phyloP scores from a whole-genome alignment of 768 basidiomycete genomes.

The Atractiella rhizophila region DNA sequence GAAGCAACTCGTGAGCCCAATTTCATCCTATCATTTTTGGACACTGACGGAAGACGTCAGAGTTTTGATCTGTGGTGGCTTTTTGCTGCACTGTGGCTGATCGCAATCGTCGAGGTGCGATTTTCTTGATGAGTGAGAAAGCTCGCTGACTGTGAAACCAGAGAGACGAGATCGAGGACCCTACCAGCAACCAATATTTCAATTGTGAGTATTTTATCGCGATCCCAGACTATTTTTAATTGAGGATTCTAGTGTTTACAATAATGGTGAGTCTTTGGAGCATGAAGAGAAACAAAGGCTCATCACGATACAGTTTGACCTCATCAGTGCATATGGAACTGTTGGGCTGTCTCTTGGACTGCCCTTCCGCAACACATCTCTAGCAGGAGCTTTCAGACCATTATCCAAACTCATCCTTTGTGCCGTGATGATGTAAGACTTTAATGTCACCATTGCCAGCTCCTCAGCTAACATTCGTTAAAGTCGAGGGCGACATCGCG shows the following conservation, averaged over 20 bases:
- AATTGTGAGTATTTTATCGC: not conserved
- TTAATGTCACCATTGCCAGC: too few relatives aligned
- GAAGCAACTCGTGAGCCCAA: conserved; percentile 70
- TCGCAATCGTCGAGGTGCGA: conserved; percentile 92
- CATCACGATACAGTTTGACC: not conserved
- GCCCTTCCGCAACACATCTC: conserved; percentile 54
- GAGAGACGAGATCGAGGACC: conserved; percentile 6
- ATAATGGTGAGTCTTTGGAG: conserved; percentile 18
- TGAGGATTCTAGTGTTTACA: conserved; percentile 40
- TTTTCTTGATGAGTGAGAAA: too few relatives aligned
- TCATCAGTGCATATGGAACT: conserved; percentile 36
- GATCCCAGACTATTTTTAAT: conserved; percentile 18
- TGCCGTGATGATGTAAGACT: conserved; percentile 81
- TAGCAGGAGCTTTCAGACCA: conserved; percentile 49
- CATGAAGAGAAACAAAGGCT: too few relatives aligned
- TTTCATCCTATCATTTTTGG: too few relatives aligned
- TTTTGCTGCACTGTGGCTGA: conserved; percentile 50
- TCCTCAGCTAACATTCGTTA: too few relatives aligned
- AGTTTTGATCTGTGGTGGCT: conserved; percentile 83
- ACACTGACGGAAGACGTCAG: conserved; percentile 17
- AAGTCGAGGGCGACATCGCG: conserved; percentile 27
- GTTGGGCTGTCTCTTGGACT: conserved; percentile 74
- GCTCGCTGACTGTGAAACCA: too few relatives aligned
- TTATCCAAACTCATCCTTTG: conserved; percentile 70
- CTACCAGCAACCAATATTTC: not conserved